A percentile compares a stretch with the other conserved stretches of the same genome.
Conservation (phyloP, 495 filamentous ascomycete genomes). For the Tuber melanosporum region DNA sequence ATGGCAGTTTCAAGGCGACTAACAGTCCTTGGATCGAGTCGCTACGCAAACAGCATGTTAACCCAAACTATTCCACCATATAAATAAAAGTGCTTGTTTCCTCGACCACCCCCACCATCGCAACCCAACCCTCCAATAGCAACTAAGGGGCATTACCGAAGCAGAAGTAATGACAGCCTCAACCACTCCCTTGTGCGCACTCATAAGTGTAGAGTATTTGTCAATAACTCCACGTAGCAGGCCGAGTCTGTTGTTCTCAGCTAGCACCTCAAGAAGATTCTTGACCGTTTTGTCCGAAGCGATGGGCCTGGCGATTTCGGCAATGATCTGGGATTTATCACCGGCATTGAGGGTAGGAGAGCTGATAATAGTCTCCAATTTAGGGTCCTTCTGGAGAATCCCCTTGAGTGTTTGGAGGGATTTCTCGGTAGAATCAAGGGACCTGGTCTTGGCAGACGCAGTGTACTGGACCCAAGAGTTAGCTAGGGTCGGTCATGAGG, state of each 20-base stretch:
- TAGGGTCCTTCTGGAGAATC: constrained; percentile 69
- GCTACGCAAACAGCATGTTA: constrained; percentile 48
- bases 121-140: constrained; percentile 1
- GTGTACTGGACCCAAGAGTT: constrained; percentile 68
- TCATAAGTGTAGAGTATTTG: constrained; percentile 82
- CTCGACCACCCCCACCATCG: background rate
- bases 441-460: constrained; percentile 75
- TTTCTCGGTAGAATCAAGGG: constrained; percentile 74
- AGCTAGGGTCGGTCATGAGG: constrained; percentile 28
- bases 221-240: constrained; percentile 72
- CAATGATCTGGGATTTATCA: constrained; percentile 78
- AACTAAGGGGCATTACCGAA: constrained; percentile 55
- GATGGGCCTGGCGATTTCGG: constrained; percentile 69
- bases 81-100: background rate
- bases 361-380: constrained; percentile 65
- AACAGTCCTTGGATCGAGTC: constrained; percentile 79
- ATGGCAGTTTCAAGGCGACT: constrained; percentile 78
- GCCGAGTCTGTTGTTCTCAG: constrained; percentile 91
- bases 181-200: constrained; percentile 83
- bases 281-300: constrained; percentile 77
- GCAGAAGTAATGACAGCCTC: constrained; percentile 86
- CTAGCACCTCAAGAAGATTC: constrained; percentile 83
- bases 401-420: constrained; percentile 63
- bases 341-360: constrained; percentile 67
- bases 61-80: constrained; percentile 2